Percentiles rank a stretch among this genome's conserved stretches.
These are phyloP conservation scores for Colletotrichum neosansevieriae DNA, from an alignment of 2,329 filamentous ascomycete genomes.

Conservation along the genomic window DNA sequence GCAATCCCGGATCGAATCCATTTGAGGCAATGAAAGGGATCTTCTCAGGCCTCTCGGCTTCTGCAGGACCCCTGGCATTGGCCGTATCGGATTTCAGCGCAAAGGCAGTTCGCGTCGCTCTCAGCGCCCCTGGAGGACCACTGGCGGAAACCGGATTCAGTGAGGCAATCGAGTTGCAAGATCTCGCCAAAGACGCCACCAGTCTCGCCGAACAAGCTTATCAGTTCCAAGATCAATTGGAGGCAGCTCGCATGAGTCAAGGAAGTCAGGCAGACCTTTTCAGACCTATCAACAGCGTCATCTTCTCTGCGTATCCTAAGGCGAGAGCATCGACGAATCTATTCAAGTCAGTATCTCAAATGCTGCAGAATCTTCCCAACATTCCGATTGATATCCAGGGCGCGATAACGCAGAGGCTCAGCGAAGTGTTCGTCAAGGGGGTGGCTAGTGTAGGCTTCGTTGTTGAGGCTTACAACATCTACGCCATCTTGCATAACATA, in stretches of 20 bases:
- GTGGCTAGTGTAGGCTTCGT: slow-evolving; percentile 8
- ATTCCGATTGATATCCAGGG: too few relatives aligned
- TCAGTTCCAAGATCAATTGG: not conserved
- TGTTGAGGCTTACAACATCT: not conserved
- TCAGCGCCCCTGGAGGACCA: slow-evolving; percentile 6
- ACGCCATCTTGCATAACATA: slow-evolving; percentile 15
- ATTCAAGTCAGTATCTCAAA: slow-evolving; percentile 1
- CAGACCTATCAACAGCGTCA: slow-evolving; percentile 1
- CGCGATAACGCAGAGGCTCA: not conserved
- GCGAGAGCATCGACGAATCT: not conserved
- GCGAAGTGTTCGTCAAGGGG: not conserved
- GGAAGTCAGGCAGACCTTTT: not conserved
- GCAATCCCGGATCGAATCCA: not conserved
- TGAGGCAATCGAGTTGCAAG: slow-evolving; percentile 4
- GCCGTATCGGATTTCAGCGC: not conserved
- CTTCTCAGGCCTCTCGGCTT: not conserved
- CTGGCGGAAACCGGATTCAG: slow-evolving; percentile 2
- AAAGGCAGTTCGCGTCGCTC: slow-evolving; percentile 1
- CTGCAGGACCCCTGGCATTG: not conserved
- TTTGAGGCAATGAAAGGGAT: slow-evolving; percentile 15
- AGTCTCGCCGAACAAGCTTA: slow-evolving; percentile 10
- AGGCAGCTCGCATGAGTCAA: slow-evolving; percentile 4
- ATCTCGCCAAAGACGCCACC: not conserved
- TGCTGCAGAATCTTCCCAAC: slow-evolving; percentile 2
- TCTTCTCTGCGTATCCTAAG: slow-evolving; percentile 12